Conservation (phyloP, 306 rosid species). For the Cucurbita maxima region DNA sequence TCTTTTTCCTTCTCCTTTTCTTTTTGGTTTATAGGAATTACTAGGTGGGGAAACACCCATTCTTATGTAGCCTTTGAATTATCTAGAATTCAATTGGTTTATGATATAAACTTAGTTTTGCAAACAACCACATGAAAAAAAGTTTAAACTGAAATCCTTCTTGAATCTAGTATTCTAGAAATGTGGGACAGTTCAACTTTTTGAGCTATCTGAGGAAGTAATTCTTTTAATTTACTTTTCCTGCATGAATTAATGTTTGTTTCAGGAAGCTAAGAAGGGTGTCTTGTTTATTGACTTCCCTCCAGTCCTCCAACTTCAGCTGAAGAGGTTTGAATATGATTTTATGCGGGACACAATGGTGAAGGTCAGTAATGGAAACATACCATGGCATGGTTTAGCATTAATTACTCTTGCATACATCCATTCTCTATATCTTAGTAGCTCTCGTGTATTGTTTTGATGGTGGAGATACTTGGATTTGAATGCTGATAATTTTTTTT, state of each 20-base stretch:
- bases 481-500: background rate
- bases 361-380: constrained; percentile 47
- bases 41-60: background rate
- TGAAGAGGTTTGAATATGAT: constrained; percentile 87
- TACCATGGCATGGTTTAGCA: background rate
- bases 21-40: background rate
- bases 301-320: constrained; percentile 92
- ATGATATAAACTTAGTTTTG: background rate
- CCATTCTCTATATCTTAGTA: background rate
- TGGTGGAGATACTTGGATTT: background rate
- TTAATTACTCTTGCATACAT: background rate
- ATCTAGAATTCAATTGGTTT: background rate
- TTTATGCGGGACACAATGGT: constrained; percentile 81
- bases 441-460: background rate
- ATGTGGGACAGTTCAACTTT: background rate
- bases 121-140: background rate
- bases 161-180: background rate
- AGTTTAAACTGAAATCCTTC: background rate
- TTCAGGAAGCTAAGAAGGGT: constrained; percentile 90
- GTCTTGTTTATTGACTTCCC: constrained; percentile 92
- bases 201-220: background rate
- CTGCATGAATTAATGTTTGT: background rate
- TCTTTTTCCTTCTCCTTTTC: background rate
- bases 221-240: background rate
- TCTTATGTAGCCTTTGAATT: background rate